These are phyloP conservation scores for Aschersonia sp. DNA, from an alignment of 2,329 filamentous ascomycete species.

Conservation along the genomic window DNA sequence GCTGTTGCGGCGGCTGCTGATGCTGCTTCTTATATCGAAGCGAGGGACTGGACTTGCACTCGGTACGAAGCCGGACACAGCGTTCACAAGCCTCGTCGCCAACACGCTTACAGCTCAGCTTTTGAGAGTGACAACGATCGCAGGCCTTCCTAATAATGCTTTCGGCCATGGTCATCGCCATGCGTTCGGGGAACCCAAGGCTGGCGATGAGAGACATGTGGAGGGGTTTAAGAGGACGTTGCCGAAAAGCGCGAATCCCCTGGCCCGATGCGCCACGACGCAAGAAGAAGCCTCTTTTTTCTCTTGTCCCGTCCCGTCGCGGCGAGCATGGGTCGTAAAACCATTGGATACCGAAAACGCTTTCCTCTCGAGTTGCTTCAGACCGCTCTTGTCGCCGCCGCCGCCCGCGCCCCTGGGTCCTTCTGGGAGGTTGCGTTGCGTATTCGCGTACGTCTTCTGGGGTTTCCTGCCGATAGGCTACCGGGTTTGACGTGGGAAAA, in stretches of 20 bases:
- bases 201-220: conserved; percentile 13
- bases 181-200: conserved; percentile 8
- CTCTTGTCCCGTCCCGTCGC: background rate
- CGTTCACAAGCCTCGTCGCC: conserved; percentile 26
- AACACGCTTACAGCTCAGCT: conserved; percentile 28
- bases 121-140: conserved; percentile 31
- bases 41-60: conserved; percentile 30
- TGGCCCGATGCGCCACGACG: conserved; percentile 3
- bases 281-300: too few relatives aligned
- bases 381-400: too few relatives aligned
- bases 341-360: conserved; percentile 5
- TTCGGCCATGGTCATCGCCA: conserved; percentile 21
- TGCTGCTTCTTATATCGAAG: conserved; percentile 21
- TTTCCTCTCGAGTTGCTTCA: too few relatives aligned
- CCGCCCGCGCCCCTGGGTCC: too few relatives aligned
- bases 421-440: too few relatives aligned
- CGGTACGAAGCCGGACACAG: conserved; percentile 23
- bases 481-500: background rate
- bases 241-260: conserved; percentile 7
- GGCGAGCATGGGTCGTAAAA: background rate
- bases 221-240: conserved; percentile 13
- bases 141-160: conserved; percentile 27
- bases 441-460: background rate
- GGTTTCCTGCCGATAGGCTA: too few relatives aligned
- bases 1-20: conserved; percentile 10